These are phyloP conservation scores for Mycena alexandri DNA, from an alignment of 768 basidiomycete genomes.

Conservation along the genomic window DNA sequence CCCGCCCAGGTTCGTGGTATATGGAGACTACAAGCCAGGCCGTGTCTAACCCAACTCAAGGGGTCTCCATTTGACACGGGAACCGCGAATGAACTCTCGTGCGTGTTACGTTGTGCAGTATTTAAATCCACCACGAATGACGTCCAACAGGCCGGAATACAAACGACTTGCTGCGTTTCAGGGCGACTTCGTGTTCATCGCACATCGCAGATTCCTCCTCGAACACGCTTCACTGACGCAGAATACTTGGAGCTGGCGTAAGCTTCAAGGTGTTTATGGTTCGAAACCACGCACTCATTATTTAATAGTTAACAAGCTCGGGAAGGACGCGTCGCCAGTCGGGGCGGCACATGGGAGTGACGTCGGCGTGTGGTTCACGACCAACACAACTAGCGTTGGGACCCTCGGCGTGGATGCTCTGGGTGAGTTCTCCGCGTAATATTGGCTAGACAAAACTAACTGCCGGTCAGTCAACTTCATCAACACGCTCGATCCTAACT, in stretches of 20 bases:
- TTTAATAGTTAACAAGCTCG: slow-evolving; percentile 47
- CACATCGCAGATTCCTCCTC: slow-evolving; percentile 50
- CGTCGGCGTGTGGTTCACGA: slow-evolving; percentile 23
- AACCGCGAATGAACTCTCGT: neutral
- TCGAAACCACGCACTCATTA: neutral
- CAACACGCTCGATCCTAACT: slow-evolving; percentile 43
- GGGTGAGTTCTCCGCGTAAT: neutral
- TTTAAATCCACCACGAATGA: neutral
- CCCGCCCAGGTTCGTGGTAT: neutral
- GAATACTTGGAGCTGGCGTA: slow-evolving; percentile 49
- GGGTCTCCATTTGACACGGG: slow-evolving; percentile 1
- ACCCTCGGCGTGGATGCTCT: neutral
- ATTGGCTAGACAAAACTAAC: too few species aligned
- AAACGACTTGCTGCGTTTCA: slow-evolving; percentile 54
- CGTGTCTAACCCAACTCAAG: neutral
- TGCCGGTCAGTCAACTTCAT: slow-evolving; percentile 24
- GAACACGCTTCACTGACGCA: slow-evolving; percentile 46
- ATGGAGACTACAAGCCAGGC: too few species aligned
- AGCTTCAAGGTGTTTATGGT: slow-evolving; percentile 26
- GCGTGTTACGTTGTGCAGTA: too few species aligned
- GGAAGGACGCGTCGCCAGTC: slow-evolving; percentile 42
- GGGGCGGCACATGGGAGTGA: slow-evolving; percentile 43
- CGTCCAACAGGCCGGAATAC: slow-evolving; percentile 48
- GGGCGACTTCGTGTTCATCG: slow-evolving; percentile 53
- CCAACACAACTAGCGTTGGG: neutral